Base-by-base conservation (phyloP, 2,329 filamentous ascomycete species). In the Colletotrichum orchidophilum region DNA sequence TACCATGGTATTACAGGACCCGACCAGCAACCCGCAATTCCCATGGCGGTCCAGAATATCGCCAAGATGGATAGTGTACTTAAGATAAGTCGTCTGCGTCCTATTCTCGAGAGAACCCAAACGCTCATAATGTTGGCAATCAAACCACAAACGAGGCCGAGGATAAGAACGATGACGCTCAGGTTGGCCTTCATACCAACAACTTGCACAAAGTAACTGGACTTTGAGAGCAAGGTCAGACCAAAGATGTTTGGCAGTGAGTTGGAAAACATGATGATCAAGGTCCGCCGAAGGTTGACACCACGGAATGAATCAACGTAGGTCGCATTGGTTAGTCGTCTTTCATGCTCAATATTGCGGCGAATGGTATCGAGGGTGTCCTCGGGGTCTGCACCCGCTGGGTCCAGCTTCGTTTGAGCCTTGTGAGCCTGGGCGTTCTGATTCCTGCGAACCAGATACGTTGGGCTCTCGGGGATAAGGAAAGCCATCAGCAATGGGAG, bases 331-430 rank as follows among this genome's bases (percentile, higher is more conserved):
- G 77, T 77, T 11, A 76, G 69, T 3, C 76, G 76, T 3, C 75
- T 75, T 6, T 82, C 80, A 63, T 84, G 81, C 72, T 86, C 83
- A 27, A 85, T 81, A 65, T 88, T 86, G n/a, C 82, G 79, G 73
- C 84, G 81, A 66, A 90, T 84, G 24, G 83, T 80, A 11, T 79
- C 75, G 7, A 86, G 77, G 0, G 83, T 81, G 74, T 79, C 78
- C 70, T 83, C 80, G 6, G 83, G 80, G 39, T 84, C 80, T 1
- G 77, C 76, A 5, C 78, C 78, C 0, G 76, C 66, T 0, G 83
- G 82, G 72, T 87, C 84, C 60, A 91, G 83, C 57, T 86, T 84
- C 61, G 80, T 81, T 75, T 88, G 85, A 15, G 86, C 82, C 68
- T 79, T 78, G 70, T 85, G 76, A 1, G 85, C 83, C 57, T 85